Base-by-base conservation (phyloP, 192 early-diverging fungal genomes). In the Thoreauomyces humboldtii region DNA sequence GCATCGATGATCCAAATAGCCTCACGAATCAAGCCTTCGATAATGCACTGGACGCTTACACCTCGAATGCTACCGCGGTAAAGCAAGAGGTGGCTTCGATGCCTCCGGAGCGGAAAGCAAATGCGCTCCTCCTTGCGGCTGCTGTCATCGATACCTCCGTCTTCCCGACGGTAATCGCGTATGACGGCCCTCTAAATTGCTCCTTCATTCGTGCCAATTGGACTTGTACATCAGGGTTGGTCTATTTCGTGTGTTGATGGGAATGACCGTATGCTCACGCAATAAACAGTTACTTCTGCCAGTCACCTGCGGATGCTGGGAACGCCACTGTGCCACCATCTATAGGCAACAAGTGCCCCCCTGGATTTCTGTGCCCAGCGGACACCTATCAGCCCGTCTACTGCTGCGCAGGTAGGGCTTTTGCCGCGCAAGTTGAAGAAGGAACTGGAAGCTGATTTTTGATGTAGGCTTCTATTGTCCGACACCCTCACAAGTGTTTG, bases 381-480 rank as follows among this genome's bases (percentile, higher is more conserved):
- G 76, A 81, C 38, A 73, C 81, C 12, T 73, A 74, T 24, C 74
- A 87, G 55, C 86, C 88, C 7, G 55, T 77, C 50, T 84, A 85
- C 59, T 89, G 88, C 63, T 82, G 78, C 42, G 42, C 66, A 0
- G n/a, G n/a, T n/a, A n/a, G n/a, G n/a, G n/a, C n/a, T n/a, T n/a
- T n/a, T n/a, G n/a, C n/a, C n/a, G n/a, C n/a, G n/a, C n/a, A n/a
- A n/a, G n/a, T n/a, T n/a, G n/a, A n/a, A n/a, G n/a, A n/a, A n/a
- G n/a, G n/a, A n/a, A n/a, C n/a, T n/a, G n/a, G n/a, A n/a, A n/a
- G n/a, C n/a, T n/a, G n/a, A n/a, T n/a, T n/a, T n/a, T n/a, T n/a
- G n/a, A n/a, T n/a, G n/a, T n/a, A n/a, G 83, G 85, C 9, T 85
- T 77, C 55, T 81, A 80, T 36, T 87, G 87, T 62, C 78, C 77